Base-by-base conservation (phyloP, 2,329 filamentous ascomycete species). In the Microsporum canis region DNA sequence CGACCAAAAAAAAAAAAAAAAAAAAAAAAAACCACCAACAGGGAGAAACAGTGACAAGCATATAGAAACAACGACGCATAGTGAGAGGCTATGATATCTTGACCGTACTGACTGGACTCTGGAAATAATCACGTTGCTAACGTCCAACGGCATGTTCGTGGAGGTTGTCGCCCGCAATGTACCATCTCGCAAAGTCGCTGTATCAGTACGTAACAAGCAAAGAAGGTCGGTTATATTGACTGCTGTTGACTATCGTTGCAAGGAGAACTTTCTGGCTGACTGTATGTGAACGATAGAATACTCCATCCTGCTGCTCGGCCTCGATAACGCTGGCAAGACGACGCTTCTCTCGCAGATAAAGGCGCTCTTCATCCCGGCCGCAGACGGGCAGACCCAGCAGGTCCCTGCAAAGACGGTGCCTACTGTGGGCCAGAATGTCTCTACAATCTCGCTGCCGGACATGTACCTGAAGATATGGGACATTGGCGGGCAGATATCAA, bases 381-480 rank as follows among this genome's bases (percentile, higher is more conserved):
- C 41, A 27, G 73, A 75, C 55, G 72, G 72, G 60, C 67, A 75
- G 67, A 65, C 73, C 79, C 59, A 72, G 29, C 70, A 83, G 77
- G 73, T 88, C 78, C 70, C 91, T 81, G 79, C 84, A 67, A 91
- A 94, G 73, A 96, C 92, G 51, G 92, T 97, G 5, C 94, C 94
- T 33, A 99, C 94, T 23, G 92, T 97, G 68, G 94, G 94, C 66
- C 94, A 97, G 74, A 97, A 97, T 76, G 91, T 97, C 65, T 88
- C 89, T 64, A 94, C 91, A 55, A 89, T 99, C 71, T 85, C 88
- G 27, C 82, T 97, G 29, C 88, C 90, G 14, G 90, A 96, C 74
- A 92, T 96, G 84, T 96, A 97, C 79, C 81, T 99, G 71, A 96
- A 96, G 79, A 88, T 99, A 69, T 97, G 94, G 94, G 94, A 99